phyloP scores from a whole-genome alignment of 352 stramenopile genomes.

The Phytophthora fragariaefolia region DNA sequence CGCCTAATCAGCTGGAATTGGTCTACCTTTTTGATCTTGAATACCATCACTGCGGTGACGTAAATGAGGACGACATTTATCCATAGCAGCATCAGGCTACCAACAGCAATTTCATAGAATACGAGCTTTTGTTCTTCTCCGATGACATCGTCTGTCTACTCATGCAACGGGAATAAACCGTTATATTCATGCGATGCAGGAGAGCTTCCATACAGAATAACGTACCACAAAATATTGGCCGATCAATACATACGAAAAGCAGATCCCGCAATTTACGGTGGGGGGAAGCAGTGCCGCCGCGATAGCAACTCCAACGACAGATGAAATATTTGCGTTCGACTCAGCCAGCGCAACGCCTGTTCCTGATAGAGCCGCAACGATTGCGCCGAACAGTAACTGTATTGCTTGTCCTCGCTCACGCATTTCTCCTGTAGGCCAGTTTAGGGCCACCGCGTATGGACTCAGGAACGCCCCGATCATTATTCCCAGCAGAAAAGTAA shows the following conservation, averaged over 20 bases:
- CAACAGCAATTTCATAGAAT: slow-evolving; percentile 89
- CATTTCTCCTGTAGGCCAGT: slow-evolving; percentile 89
- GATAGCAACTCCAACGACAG: slow-evolving; percentile 90
- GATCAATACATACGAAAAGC: slow-evolving; percentile 87
- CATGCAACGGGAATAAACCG: not conserved
- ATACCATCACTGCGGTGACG: slow-evolving; percentile 85
- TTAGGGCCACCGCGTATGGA: slow-evolving; percentile 76
- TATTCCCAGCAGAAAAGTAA: slow-evolving; percentile 82
- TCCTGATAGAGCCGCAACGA: slow-evolving; percentile 80
- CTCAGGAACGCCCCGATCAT: slow-evolving; percentile 82
- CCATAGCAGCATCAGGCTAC: slow-evolving; percentile 83
- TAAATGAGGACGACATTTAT: slow-evolving; percentile 92
- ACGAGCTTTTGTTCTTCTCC: slow-evolving; percentile 85
- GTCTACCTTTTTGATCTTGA: slow-evolving; percentile 90
- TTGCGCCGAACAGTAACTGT: slow-evolving; percentile 79
- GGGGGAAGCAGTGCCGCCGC: slow-evolving; percentile 80
- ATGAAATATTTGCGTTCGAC: slow-evolving; percentile 90
- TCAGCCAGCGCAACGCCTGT: slow-evolving; percentile 82
- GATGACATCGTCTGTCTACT: slow-evolving; percentile 70
- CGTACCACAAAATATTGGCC: slow-evolving; percentile 84
- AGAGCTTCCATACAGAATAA: not conserved
- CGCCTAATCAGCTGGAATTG: slow-evolving; percentile 86
- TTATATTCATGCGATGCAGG: not conserved
- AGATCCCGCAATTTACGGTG: slow-evolving; percentile 89
- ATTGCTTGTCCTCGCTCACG: slow-evolving; percentile 77